phyloP scores from a whole-genome alignment of 352 stramenopile genomes.

The Phytophthora fragariaefolia region DNA sequence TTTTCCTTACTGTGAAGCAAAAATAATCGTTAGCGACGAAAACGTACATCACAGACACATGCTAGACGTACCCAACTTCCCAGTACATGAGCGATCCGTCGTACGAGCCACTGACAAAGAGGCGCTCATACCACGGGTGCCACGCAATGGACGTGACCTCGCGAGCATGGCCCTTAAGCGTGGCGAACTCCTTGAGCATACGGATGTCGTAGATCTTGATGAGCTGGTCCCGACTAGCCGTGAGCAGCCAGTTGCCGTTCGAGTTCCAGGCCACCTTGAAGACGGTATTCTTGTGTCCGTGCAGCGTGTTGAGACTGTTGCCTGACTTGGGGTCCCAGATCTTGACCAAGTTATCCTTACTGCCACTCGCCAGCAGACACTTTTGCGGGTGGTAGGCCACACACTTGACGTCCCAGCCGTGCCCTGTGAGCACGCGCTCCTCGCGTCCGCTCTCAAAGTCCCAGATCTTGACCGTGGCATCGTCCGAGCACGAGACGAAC shows the following conservation, averaged over 20 bases:
- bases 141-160: slow-evolving; percentile 97
- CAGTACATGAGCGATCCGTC: slow-evolving; percentile 98
- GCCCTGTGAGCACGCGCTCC: slow-evolving; percentile 94
- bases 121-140: slow-evolving; percentile 96
- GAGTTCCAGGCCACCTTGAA: slow-evolving; percentile 98
- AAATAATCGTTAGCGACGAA: slow-evolving; percentile 7
- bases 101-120: slow-evolving; percentile 97
- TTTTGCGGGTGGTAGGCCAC: slow-evolving; percentile 97
- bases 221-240: slow-evolving; percentile 96
- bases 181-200: slow-evolving; percentile 95
- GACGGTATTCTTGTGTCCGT: slow-evolving; percentile 98
- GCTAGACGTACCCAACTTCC: slow-evolving; percentile 90
- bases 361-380: slow-evolving; percentile 94
- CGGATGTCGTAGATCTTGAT: slow-evolving; percentile 99
- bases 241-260: slow-evolving; percentile 98
- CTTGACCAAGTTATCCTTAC: slow-evolving; percentile 98
- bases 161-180: slow-evolving; percentile 95
- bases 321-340: slow-evolving; percentile 97
- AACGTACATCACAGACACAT: neutral
- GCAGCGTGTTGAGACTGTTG: slow-evolving; percentile 94
- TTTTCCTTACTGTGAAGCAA: slow-evolving; percentile 74
- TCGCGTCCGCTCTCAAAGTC: slow-evolving; percentile 92
- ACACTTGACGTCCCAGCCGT: slow-evolving; percentile 98
- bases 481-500: slow-evolving; percentile 97
- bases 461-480: slow-evolving; percentile 95